Conservation (phyloP, 2,329 filamentous ascomycete species). For the Teratosphaeria nubilosa region DNA sequence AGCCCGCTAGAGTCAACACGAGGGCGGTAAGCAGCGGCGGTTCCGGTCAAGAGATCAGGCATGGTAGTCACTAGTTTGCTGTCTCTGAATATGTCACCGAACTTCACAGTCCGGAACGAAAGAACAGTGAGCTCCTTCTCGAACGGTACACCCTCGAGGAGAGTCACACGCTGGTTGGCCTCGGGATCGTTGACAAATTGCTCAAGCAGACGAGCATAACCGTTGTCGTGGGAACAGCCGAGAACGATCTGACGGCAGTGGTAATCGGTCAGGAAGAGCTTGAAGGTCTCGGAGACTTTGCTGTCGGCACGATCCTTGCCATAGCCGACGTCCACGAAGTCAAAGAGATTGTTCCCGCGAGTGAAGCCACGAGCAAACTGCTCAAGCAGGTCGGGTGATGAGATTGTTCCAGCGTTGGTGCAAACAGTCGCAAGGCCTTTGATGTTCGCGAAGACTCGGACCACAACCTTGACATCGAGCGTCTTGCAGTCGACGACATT, state of each 20-base stretch:
- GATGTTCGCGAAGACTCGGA: slow-evolving; percentile 37
- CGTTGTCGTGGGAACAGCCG: slow-evolving; percentile 48
- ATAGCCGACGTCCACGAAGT: slow-evolving; percentile 51
- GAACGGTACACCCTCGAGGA: slow-evolving; percentile 48
- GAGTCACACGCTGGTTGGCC: slow-evolving; percentile 39
- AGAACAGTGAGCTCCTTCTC: slow-evolving; percentile 42
- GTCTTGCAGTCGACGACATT: slow-evolving; percentile 9
- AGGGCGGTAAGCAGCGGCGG: slow-evolving; percentile 5
- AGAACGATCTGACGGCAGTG: slow-evolving; percentile 53
- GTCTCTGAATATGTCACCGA: slow-evolving; percentile 35
- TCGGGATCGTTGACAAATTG: slow-evolving; percentile 35
- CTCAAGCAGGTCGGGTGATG: slow-evolving; percentile 43
- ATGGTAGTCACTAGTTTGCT: slow-evolving; percentile 31
- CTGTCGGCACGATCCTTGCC: slow-evolving; percentile 49
- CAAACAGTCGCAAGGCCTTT: slow-evolving; percentile 34
- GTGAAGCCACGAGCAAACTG: slow-evolving; percentile 50
- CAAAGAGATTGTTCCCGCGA: slow-evolving; percentile 46
- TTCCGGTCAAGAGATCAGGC: slow-evolving; percentile 14
- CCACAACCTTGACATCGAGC: slow-evolving; percentile 38
- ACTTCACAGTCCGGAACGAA: slow-evolving; percentile 42
- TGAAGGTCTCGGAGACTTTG: slow-evolving; percentile 36
- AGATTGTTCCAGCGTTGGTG: slow-evolving; percentile 36
- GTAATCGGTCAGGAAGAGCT: slow-evolving; percentile 45
- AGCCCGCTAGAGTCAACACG: slow-evolving; percentile 21
- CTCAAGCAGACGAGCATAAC: slow-evolving; percentile 44